Evolutionary conservation across 2,329 filamentous ascomycete species (phyloP).

Genomic region (Incumbomyces lentus): DNA sequence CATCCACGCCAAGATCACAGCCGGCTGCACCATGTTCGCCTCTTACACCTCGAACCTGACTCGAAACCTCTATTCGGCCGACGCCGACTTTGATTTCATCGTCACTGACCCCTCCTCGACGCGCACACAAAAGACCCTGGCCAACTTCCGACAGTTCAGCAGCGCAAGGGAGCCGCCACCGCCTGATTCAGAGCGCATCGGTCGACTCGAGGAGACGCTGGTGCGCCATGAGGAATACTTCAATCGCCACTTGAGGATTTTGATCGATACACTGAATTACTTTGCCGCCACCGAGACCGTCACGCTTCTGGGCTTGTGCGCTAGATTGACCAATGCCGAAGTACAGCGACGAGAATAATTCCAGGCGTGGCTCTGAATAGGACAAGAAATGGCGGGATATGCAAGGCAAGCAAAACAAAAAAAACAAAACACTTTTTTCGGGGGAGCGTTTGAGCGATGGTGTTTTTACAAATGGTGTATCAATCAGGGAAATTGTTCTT

Average conservation of each 20-base stretch:
- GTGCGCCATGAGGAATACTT: slow-evolving; percentile 92
- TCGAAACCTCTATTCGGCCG: slow-evolving; percentile 70
- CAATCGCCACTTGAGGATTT: slow-evolving; percentile 78
- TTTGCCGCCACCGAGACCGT: slow-evolving; percentile 96
- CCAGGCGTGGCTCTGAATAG: background rate
- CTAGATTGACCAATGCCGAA: slow-evolving; percentile 47
- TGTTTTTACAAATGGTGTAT: too few relatives aligned
- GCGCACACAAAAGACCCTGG: slow-evolving; percentile 1
- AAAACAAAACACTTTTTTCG: too few relatives aligned
- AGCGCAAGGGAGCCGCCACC: slow-evolving; percentile 20
- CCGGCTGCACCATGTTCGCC: slow-evolving; percentile 89
- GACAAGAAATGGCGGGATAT: too few relatives aligned
- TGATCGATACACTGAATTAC: slow-evolving; percentile 90
- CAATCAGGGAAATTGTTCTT: too few relatives aligned
- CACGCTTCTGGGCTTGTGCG: slow-evolving; percentile 79
- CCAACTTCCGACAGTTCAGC: slow-evolving; percentile 5
- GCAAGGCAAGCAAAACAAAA: too few relatives aligned
- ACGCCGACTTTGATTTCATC: slow-evolving; percentile 54
- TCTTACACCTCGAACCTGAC: slow-evolving; percentile 80
- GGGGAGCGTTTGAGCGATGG: too few relatives aligned
- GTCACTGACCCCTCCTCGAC: slow-evolving; percentile 11
- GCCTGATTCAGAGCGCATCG: slow-evolving; percentile 49
- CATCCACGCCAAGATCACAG: slow-evolving; percentile 94
- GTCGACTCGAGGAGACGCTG: slow-evolving; percentile 75
- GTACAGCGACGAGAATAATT: slow-evolving; percentile 18